phyloP scores from a whole-genome alignment of 2,329 filamentous ascomycete genomes.

The Exophiala sp. region DNA sequence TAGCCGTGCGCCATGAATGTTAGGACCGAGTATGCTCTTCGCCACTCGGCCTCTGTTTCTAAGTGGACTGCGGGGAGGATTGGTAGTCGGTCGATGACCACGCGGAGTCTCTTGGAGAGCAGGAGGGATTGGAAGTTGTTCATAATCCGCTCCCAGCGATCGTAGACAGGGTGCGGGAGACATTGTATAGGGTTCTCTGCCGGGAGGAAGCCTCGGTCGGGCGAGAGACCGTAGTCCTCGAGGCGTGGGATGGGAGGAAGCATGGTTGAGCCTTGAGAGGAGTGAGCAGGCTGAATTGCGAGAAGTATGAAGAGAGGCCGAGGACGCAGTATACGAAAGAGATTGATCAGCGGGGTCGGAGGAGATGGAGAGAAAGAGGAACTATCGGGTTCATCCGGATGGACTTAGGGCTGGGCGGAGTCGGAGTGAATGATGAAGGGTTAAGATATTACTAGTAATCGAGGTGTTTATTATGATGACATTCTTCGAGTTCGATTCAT shows the following conservation, averaged over 20 bases:
- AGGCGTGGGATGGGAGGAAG: slow-evolving; percentile 49
- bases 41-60: slow-evolving; percentile 83
- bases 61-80: slow-evolving; percentile 79
- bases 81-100: slow-evolving; percentile 75
- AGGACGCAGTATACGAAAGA: too few species aligned
- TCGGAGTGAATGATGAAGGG: too few species aligned
- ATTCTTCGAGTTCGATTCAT: too few species aligned
- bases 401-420: too few species aligned
- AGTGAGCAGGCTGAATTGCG: too few species aligned
- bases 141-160: slow-evolving; percentile 85
- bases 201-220: slow-evolving; percentile 79
- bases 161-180: slow-evolving; percentile 87
- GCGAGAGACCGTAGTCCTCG: slow-evolving; percentile 67
- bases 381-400: too few species aligned
- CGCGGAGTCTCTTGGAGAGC: slow-evolving; percentile 76
- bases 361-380: too few species aligned
- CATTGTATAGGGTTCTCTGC: slow-evolving; percentile 72
- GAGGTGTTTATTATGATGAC: too few species aligned
- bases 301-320: too few species aligned
- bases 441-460: too few species aligned
- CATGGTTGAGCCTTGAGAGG: slow-evolving; percentile 31
- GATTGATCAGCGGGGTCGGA: too few species aligned
- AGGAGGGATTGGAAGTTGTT: slow-evolving; percentile 84
- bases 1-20: slow-evolving; percentile 80
- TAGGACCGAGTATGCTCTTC: slow-evolving; percentile 75